Conservation (phyloP, 345 rosid species). For the Atalantia buxifolia region DNA sequence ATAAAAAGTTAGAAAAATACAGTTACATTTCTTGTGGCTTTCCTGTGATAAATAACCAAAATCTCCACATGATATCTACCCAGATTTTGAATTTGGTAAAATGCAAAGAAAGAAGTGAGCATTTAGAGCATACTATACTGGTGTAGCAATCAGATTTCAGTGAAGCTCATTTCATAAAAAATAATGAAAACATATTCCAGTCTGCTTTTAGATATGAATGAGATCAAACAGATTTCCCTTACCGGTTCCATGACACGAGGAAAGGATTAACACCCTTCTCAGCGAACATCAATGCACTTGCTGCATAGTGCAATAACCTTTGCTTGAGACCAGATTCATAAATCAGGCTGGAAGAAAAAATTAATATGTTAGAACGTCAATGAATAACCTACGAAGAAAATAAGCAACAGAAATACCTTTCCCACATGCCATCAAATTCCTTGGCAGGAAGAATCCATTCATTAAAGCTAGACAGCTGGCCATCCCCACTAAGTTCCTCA, state of each 20-base stretch:
- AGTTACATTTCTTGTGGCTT: background rate
- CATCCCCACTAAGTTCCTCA: conserved; percentile 76
- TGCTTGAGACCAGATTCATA: conserved; percentile 95
- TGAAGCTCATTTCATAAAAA: background rate
- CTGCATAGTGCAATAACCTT: conserved; percentile 80
- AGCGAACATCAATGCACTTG: conserved; percentile 87
- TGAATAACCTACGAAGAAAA: background rate
- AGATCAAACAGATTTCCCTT: conserved; percentile 19
- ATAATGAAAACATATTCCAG: background rate
- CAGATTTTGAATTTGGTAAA: background rate
- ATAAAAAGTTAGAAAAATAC: background rate
- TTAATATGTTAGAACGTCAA: conserved; percentile 5
- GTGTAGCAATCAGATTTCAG: background rate
- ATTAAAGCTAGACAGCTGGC: conserved; percentile 81
- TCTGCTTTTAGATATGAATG: background rate
- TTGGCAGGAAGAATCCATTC: conserved; percentile 97
- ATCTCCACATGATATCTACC: background rate
- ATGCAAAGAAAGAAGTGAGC: background rate
- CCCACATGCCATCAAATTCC: conserved; percentile 99
- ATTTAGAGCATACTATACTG: background rate
- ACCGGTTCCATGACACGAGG: conserved; percentile 97
- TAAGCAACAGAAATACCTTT: conserved; percentile 56
- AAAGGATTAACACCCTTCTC: conserved; percentile 90
- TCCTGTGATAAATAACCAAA: background rate
- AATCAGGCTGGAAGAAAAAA: conserved; percentile 61